Conservation (phyloP, 2,329 filamentous ascomycete species). For the Endothia cerciana region DNA sequence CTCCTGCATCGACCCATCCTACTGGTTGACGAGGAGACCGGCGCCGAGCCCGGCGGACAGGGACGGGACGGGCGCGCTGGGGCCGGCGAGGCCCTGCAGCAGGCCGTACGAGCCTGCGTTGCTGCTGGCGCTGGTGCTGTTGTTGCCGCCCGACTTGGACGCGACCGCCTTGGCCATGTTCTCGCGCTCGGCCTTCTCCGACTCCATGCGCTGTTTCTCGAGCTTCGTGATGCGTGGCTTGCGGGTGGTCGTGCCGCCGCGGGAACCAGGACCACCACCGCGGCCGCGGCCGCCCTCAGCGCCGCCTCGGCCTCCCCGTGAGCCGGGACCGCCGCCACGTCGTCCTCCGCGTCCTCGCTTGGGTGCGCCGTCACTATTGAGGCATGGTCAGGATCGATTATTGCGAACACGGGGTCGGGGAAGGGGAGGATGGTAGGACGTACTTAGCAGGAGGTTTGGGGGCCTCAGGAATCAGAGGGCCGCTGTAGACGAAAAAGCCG, state of each 20-base stretch:
- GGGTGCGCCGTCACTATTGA: conserved; percentile 69
- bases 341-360: conserved; percentile 65
- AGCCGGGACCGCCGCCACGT: conserved; percentile 49
- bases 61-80: conserved; percentile 19
- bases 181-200: conserved; percentile 79
- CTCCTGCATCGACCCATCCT: conserved; percentile 11
- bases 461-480: conserved; percentile 83
- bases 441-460: conserved; percentile 69
- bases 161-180: conserved; percentile 43
- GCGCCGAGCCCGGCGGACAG: conserved; percentile 23
- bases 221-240: conserved; percentile 88
- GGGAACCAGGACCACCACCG: conserved; percentile 66
- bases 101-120: conserved; percentile 23
- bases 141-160: conserved; percentile 42
- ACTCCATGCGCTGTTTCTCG: conserved; percentile 78
- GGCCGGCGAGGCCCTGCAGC: conserved; percentile 15
- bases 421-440: conserved; percentile 36
- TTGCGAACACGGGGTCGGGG: conserved; percentile 23
- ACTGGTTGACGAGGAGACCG: conserved; percentile 24
- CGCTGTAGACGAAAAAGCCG: conserved; percentile 97
- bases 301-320: conserved; percentile 48
- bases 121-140: conserved; percentile 37
- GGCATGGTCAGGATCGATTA: conserved; percentile 40
- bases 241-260: conserved; percentile 73
- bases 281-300: conserved; percentile 49